phyloP scores from a whole-genome alignment of 768 basidiomycete species.

The Rhizopogon salebrosus region DNA sequence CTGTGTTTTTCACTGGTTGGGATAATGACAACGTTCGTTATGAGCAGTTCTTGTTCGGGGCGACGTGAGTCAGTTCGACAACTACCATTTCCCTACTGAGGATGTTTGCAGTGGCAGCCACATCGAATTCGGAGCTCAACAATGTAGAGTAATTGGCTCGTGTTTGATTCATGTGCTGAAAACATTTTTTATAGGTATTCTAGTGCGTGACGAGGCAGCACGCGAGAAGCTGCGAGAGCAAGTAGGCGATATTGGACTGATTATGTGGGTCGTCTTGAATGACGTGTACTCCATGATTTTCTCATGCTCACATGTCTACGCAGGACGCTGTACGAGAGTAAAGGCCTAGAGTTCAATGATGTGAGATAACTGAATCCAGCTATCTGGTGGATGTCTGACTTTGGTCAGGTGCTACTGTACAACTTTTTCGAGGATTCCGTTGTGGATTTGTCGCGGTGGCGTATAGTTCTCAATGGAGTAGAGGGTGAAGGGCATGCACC shows the following conservation, averaged over 20 bases:
- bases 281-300: background rate
- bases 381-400: background rate
- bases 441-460: slow-evolving; percentile 50
- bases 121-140: slow-evolving; percentile 59
- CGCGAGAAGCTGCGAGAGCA: slow-evolving; percentile 40
- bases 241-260: slow-evolving; percentile 54
- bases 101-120: slow-evolving; percentile 32
- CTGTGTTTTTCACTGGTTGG: slow-evolving; percentile 52
- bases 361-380: background rate
- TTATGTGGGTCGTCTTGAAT: slow-evolving; percentile 39
- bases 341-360: slow-evolving; percentile 23
- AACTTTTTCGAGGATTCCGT: slow-evolving; percentile 71
- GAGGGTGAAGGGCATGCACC: slow-evolving; percentile 33
- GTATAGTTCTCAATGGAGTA: slow-evolving; percentile 45
- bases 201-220: slow-evolving; percentile 60
- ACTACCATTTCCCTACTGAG: slow-evolving; percentile 8
- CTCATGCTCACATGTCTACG: background rate
- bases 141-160: slow-evolving; percentile 38
- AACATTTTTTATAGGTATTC: slow-evolving; percentile 43
- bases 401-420: slow-evolving; percentile 57
- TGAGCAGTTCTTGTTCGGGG: slow-evolving; percentile 54
- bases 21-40: slow-evolving; percentile 37
- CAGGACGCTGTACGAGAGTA: slow-evolving; percentile 29
- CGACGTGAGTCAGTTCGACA: slow-evolving; percentile 29
- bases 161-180: background rate